A percentile compares a stretch with the other conserved stretches of the same genome.
Evolutionary conservation across 1,139 yeast species (phyloP).

Genomic region (Magnusiomyces magnusii): DNA sequence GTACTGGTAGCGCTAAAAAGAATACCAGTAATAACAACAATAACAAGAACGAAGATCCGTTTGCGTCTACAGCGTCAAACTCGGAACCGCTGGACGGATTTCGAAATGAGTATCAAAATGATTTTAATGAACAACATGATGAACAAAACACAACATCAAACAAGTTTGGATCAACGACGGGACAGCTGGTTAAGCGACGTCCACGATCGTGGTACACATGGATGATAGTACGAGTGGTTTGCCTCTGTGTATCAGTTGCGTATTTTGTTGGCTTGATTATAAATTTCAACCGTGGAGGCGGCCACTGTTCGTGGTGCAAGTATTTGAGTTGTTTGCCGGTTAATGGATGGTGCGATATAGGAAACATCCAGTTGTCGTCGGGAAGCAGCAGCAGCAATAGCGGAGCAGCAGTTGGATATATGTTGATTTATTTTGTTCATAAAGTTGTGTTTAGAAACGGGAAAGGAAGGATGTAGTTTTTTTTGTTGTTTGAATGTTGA

Average conservation of each 20-base stretch:
- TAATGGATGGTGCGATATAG: constrained; percentile 63
- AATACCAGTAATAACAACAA: neutral
- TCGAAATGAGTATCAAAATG: neutral
- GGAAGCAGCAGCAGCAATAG: neutral
- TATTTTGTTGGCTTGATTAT: constrained; percentile 45
- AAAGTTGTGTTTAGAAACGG: neutral
- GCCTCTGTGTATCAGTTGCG: constrained; percentile 43
- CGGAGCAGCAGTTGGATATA: neutral
- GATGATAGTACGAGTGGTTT: constrained; percentile 43
- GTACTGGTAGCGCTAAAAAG: no score
- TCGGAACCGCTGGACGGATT: neutral
- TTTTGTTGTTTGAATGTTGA: no score
- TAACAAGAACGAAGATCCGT: neutral
- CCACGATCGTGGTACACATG: constrained; percentile 39
- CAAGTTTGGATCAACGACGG: neutral
- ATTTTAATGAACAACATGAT: no score
- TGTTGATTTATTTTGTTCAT: neutral
- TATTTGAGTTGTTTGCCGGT: constrained; percentile 67
- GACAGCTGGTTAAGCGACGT: neutral
- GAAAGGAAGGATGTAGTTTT: neutral
- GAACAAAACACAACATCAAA: neutral
- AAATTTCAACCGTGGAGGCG: constrained; percentile 45
- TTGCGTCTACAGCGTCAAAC: neutral
- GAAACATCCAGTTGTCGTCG: constrained; percentile 34
- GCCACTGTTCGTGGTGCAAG: constrained; percentile 62